Evolutionary conservation across 2,329 filamentous ascomycete species (phyloP).

Genomic region (Podosphaera leucotricha): DNA sequence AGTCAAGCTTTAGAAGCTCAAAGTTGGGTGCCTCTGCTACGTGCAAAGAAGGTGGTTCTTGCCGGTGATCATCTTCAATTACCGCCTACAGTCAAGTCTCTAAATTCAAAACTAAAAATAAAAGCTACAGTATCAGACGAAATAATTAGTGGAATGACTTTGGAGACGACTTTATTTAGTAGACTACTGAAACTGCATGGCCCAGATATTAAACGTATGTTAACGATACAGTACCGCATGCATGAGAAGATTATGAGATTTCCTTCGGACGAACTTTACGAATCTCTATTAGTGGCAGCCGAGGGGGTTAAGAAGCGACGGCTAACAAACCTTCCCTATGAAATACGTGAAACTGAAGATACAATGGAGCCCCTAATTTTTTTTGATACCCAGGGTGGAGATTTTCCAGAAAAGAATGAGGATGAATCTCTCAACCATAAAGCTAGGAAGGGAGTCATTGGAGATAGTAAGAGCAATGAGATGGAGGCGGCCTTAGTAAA

Average conservation of each 20-base stretch:
- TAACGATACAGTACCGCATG: constrained; percentile 97
- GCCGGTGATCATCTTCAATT: constrained; percentile 89
- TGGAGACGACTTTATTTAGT: constrained; percentile 88
- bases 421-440: constrained; percentile 30
- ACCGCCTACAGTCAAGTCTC: constrained; percentile 79
- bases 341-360: constrained; percentile 59
- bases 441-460: constrained; percentile 25
- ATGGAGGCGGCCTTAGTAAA: constrained; percentile 67
- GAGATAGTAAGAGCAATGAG: constrained; percentile 75
- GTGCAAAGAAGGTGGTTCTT: constrained; percentile 63
- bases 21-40: constrained; percentile 79
- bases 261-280: constrained; percentile 74
- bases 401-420: constrained; percentile 65
- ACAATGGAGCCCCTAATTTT: constrained; percentile 75
- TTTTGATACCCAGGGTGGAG: constrained; percentile 87
- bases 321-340: constrained; percentile 55
- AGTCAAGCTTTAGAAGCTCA: constrained; percentile 90
- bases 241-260: constrained; percentile 90
- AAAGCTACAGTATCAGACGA: constrained; percentile 17
- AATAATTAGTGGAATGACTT: constrained; percentile 29
- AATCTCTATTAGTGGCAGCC: constrained; percentile 55
- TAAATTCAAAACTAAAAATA: constrained; percentile 25
- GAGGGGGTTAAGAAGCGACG: constrained; percentile 54
- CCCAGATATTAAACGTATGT: constrained; percentile 66
- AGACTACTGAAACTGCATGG: constrained; percentile 66